Conservation (phyloP, 805 yeast species). For the Ogataea pignaliae region DNA sequence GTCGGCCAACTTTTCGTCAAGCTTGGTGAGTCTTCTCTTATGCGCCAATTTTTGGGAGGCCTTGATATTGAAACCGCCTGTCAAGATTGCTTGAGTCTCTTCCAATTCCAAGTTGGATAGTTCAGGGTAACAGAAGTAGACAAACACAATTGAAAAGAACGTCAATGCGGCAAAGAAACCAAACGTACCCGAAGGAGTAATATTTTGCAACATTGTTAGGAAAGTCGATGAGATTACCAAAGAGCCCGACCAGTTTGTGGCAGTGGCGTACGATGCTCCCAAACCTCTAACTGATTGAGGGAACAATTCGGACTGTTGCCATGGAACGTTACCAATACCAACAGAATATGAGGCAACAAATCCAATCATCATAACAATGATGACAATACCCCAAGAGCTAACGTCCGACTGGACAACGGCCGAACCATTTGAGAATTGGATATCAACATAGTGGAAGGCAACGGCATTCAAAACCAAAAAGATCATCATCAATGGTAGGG, state of each 20-base stretch:
- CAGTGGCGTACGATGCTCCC: constrained; percentile 37
- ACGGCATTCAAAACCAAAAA: constrained; percentile 64
- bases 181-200: constrained; percentile 51
- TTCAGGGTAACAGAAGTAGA: constrained; percentile 87
- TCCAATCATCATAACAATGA: constrained; percentile 53
- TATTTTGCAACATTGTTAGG: constrained; percentile 46
- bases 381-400: constrained; percentile 82
- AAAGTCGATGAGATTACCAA: constrained; percentile 47
- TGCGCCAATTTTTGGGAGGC: constrained; percentile 53
- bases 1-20: constrained; percentile 1
- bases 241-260: constrained; percentile 49
- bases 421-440: constrained; percentile 42
- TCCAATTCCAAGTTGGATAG: constrained; percentile 86
- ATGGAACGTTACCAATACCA: constrained; percentile 54
- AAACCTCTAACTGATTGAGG: constrained; percentile 51
- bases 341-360: constrained; percentile 51
- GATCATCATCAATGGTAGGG: constrained; percentile 81
- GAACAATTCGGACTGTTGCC: constrained; percentile 57
- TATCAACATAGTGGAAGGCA: constrained; percentile 13
- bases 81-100: constrained; percentile 77
- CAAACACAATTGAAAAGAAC: constrained; percentile 64
- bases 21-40: constrained; percentile 27
- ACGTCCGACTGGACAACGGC: constrained; percentile 43
- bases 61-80: constrained; percentile 83
- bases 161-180: constrained; percentile 84